Base-by-base conservation (phyloP, 768 basidiomycete genomes). In the Trametes meyenii region DNA sequence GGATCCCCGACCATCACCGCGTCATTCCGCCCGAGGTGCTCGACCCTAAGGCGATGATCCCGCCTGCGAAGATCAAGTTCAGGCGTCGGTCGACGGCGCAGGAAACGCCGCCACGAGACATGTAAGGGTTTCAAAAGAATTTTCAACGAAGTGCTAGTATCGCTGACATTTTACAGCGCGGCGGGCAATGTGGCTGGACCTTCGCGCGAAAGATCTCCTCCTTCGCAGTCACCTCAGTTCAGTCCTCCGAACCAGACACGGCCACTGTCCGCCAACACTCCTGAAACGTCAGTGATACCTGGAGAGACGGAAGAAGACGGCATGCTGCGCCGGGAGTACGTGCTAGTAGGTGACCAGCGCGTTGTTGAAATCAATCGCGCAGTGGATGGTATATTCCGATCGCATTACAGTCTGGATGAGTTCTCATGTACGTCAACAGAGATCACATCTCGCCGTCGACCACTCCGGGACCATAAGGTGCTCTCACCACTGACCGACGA, bases 361-460 rank as follows among this genome's bases (percentile, higher is more conserved):
- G 92, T 92, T 1, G 90, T 98, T 2, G 96, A 98, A 71, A 93
- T 98, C 72, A 94, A 93, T 71, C 85, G 86, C 16, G 85, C 94
- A 2, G 89, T 96, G 1, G 96, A 98, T 77, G 96, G 96, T 91
- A 62, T 67, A 86, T 73, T 17, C 24, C 26, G 50, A 35, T 21
- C 53, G 12, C 3, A n/a, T 40, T 17, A 12, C 42, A 13, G 19
- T 43, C 24, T 16, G 19, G 51, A 4, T 8, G n/a, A 52, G 23
- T 10, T 50, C 50, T 40, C 50, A 14, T 8, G 12, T 24, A 21
- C 11, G 3, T 35, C 6, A 26, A 14, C 74, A 92, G 91, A 92
- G 76, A 82, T 92, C 40, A 84, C 76, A 49, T 75, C 83, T 16
- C 85, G 85, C 3, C 80, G 85, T 10, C 77, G 82, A 55, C 85